Evolutionary conservation across 306 rosid genomes (phyloP).

Genomic region (Dalbergia oliveri): DNA sequence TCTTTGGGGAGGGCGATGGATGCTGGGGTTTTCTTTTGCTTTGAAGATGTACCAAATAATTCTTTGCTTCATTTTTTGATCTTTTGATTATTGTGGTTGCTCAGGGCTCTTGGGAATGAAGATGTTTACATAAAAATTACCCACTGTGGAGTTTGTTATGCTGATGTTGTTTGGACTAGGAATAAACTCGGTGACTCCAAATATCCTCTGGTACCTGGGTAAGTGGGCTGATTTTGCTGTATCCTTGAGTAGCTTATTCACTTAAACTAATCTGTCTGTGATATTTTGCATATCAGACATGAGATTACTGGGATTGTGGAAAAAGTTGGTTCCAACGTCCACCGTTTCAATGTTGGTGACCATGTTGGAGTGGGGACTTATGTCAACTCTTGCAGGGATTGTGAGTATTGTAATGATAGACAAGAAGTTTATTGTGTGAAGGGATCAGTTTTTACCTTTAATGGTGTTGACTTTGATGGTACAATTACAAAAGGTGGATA

Average conservation of each 20-base stretch:
- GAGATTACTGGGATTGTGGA: constrained; percentile 74
- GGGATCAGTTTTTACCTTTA: constrained; percentile 59
- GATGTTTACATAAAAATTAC: constrained; percentile 71
- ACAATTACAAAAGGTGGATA: constrained; percentile 79
- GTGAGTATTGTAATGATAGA: constrained; percentile 62
- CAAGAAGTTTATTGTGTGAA: constrained; percentile 60
- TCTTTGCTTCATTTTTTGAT: constrained; percentile 19
- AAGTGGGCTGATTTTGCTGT: constrained; percentile 19
- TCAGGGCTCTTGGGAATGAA: constrained; percentile 61
- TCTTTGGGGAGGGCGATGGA: background rate
- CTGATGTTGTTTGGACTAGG: constrained; percentile 65
- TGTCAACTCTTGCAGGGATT: constrained; percentile 67
- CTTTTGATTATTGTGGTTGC: constrained; percentile 17
- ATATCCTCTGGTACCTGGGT: constrained; percentile 76
- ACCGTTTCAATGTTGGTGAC: constrained; percentile 71
- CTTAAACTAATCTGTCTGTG: constrained; percentile 8
- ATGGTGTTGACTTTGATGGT: constrained; percentile 66
- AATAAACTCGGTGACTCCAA: constrained; percentile 59
- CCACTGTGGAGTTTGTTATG: constrained; percentile 76
- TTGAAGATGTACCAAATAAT: background rate
- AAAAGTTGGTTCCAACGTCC: constrained; percentile 62
- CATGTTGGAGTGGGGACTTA: constrained; percentile 76
- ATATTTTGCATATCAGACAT: constrained; percentile 50
- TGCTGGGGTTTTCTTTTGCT: background rate
- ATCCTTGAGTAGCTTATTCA: background rate